phyloP scores from a whole-genome alignment of 306 rosid species.

The Fagus sylvatica region DNA sequence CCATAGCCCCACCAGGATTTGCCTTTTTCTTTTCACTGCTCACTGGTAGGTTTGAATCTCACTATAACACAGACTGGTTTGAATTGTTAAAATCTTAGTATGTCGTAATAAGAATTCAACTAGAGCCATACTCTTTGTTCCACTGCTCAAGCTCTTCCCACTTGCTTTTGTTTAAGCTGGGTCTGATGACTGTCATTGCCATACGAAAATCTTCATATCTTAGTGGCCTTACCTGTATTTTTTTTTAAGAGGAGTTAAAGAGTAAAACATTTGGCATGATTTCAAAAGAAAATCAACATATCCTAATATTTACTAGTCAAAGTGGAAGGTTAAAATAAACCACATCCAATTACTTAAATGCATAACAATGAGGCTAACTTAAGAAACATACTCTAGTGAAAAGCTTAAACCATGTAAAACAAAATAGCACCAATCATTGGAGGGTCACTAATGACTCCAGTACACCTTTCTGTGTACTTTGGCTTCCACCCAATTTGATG shows the following conservation, averaged over 20 bases:
- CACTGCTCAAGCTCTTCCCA: slow-evolving; percentile 92
- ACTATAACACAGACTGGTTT: slow-evolving; percentile 16
- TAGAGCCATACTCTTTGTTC: slow-evolving; percentile 91
- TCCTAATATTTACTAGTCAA: too few relatives aligned
- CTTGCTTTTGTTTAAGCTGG: slow-evolving; percentile 87
- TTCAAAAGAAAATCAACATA: background rate
- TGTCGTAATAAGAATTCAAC: slow-evolving; percentile 39
- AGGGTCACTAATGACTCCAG: too few relatives aligned
- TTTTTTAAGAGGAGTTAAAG: slow-evolving; percentile 10
- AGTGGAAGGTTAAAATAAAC: too few relatives aligned
- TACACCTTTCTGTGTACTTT: too few relatives aligned
- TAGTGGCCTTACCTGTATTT: slow-evolving; percentile 66
- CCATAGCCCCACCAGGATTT: background rate
- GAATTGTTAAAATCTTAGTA: background rate
- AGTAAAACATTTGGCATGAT: background rate
- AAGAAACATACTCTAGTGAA: too few relatives aligned
- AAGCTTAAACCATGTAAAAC: too few relatives aligned
- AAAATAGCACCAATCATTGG: too few relatives aligned
- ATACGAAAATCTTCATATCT: slow-evolving; percentile 72
- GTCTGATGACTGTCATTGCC: slow-evolving; percentile 83
- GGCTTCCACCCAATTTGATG: too few relatives aligned
- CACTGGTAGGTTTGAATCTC: slow-evolving; percentile 30
- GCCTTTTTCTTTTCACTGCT: background rate
- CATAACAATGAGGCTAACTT: too few relatives aligned
- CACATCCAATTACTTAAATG: too few relatives aligned